Percentiles rank a stretch among this genome's conserved stretches.
These are phyloP conservation scores for Colletotrichum salicis DNA, from an alignment of 2,329 filamentous ascomycete genomes.

Conservation along the genomic window DNA sequence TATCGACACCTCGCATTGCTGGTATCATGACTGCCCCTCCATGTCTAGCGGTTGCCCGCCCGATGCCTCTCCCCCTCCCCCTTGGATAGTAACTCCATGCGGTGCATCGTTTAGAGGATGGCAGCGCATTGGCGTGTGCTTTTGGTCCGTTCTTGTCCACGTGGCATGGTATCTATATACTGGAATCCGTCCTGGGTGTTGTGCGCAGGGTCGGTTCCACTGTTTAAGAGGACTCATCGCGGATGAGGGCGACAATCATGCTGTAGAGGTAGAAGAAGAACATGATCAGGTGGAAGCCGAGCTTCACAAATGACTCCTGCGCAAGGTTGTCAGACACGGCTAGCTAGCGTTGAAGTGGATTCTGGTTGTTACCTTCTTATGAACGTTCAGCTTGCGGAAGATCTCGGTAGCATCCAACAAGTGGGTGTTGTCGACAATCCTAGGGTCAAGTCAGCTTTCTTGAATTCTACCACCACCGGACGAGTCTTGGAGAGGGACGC, in stretches of 20 bases:
- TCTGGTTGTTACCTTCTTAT: slow-evolving; percentile 82
- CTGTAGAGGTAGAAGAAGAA: slow-evolving; percentile 99
- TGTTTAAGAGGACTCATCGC: slow-evolving; percentile 86
- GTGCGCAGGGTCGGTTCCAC: slow-evolving; percentile 14
- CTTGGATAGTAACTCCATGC: slow-evolving; percentile 23
- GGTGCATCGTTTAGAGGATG: slow-evolving; percentile 13
- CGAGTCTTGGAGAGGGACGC: slow-evolving; percentile 52
- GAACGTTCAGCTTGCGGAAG: slow-evolving; percentile 97
- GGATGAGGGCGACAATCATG: slow-evolving; percentile 97
- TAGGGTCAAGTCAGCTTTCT: slow-evolving; percentile 50
- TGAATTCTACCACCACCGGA: neutral
- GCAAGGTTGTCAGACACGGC: slow-evolving; percentile 4
- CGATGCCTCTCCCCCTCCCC: slow-evolving; percentile 6
- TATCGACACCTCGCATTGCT: slow-evolving; percentile 15
- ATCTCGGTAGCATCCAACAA: slow-evolving; percentile 98
- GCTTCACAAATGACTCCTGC: slow-evolving; percentile 98
- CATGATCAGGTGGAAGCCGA: slow-evolving; percentile 98
- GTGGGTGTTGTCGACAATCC: slow-evolving; percentile 97
- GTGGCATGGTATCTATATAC: slow-evolving; percentile 29
- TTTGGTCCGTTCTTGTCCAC: slow-evolving; percentile 16
- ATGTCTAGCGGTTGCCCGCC: slow-evolving; percentile 31
- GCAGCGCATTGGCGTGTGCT: neutral
- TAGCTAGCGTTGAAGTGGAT: fast-evolving
- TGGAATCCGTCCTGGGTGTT: slow-evolving; percentile 34
- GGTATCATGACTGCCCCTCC: slow-evolving; percentile 33